Percentiles rank a stretch among this genome's conserved stretches.
phyloP scores from a whole-genome alignment of 2,329 filamentous ascomycete genomes.

The Curvularia spicifera region DNA sequence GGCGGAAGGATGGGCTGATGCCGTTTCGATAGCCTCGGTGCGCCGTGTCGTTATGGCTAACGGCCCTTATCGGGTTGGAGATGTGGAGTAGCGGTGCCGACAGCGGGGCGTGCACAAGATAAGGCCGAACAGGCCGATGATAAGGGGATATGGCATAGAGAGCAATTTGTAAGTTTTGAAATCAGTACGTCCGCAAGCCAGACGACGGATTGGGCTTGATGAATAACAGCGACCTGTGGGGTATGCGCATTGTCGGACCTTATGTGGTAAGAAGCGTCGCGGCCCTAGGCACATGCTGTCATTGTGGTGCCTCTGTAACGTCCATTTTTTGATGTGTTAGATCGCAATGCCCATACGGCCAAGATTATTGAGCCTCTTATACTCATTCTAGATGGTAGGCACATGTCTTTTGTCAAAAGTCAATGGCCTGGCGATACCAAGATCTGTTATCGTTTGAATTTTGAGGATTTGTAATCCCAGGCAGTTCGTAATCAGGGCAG shows the following conservation, averaged over 20 bases:
- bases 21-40: slow-evolving; percentile 1
- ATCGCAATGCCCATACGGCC: not conserved
- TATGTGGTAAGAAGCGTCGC: not conserved
- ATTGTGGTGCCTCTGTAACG: not conserved
- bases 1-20: not conserved
- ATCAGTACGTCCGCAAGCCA: not conserved
- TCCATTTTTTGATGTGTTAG: not conserved
- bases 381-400: not conserved
- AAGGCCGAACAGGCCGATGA: slow-evolving; percentile 7
- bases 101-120: slow-evolving; percentile 3
- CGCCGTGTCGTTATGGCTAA: not conserved
- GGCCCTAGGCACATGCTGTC: not conserved
- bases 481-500: not conserved
- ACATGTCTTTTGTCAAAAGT: not conserved
- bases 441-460: not conserved
- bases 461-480: not conserved
- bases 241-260: not conserved
- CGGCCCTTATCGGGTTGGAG: slow-evolving; percentile 10
- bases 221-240: not conserved
- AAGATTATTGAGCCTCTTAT: not conserved
- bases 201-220: not conserved
- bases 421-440: not conserved
- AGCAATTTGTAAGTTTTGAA: not conserved
- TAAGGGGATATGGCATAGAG: not conserved
- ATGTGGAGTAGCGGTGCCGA: slow-evolving; percentile 6